Percentiles rank a stretch among this genome's conserved stretches.
Conservation (phyloP, 108 stramenopile species). For the Cyclotella kingstonii region DNA sequence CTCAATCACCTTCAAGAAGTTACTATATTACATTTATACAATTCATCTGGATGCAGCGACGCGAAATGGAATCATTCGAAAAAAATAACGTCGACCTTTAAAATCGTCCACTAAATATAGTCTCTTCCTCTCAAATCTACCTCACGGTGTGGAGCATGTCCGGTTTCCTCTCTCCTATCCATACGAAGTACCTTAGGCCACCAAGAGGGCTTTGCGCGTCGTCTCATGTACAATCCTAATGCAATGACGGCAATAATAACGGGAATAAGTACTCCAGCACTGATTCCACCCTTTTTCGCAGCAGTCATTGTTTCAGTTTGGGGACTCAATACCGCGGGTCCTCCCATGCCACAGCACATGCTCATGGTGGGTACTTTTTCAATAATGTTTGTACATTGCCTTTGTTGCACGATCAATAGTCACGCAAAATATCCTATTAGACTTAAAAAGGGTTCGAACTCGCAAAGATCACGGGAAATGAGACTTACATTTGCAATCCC, state of each 20-base stretch:
- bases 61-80: too few species aligned
- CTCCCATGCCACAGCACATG: slow-evolving; percentile 47
- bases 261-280: slow-evolving; percentile 21
- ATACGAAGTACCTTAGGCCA: slow-evolving; percentile 41
- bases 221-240: slow-evolving; percentile 41
- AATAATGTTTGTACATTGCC: slow-evolving; percentile 24
- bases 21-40: too few species aligned
- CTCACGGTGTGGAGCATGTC: slow-evolving; percentile 47
- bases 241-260: slow-evolving; percentile 14
- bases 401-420: too few species aligned
- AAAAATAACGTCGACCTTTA: too few species aligned
- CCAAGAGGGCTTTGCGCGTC: slow-evolving; percentile 40
- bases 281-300: slow-evolving; percentile 25
- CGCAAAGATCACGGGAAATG: background rate
- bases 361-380: slow-evolving; percentile 21
- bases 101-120: too few species aligned
- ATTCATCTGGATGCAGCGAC: too few species aligned
- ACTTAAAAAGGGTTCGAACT: too few species aligned
- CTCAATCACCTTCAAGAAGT: too few species aligned
- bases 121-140: slow-evolving; percentile 46
- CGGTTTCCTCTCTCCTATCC: slow-evolving; percentile 40
- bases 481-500: slow-evolving; percentile 24
- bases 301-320: slow-evolving; percentile 1
- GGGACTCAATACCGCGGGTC: slow-evolving; percentile 25
- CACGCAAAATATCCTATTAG: too few species aligned